Conservation (phyloP, 2,329 filamentous ascomycete species). For the Colletotrichum incanum region DNA sequence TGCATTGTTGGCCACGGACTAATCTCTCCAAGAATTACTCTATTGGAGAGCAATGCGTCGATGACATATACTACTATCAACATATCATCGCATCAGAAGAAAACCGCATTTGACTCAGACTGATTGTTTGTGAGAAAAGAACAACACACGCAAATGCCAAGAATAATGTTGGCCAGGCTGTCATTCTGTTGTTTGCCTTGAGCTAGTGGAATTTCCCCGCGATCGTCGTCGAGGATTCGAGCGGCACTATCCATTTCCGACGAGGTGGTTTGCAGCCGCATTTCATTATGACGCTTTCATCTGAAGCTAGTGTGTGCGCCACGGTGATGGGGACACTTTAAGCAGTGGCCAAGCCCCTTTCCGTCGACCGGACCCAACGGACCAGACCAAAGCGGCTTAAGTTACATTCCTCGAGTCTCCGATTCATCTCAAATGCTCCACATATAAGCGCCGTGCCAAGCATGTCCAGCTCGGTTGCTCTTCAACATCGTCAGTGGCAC, state of each 20-base stretch:
- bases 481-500: conserved; percentile 37
- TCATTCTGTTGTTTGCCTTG: neutral
- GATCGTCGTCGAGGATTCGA: neutral
- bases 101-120: neutral
- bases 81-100: neutral
- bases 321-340: neutral
- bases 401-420: neutral
- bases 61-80: neutral
- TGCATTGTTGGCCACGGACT: neutral
- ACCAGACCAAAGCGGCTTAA: neutral
- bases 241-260: conserved; percentile 6
- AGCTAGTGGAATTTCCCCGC: neutral
- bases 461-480: conserved; percentile 8
- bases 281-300: conserved; percentile 20
- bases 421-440: neutral
- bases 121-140: neutral
- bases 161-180: neutral
- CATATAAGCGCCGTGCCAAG: conserved; percentile 33
- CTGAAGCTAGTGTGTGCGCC: conserved; percentile 3
- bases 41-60: neutral
- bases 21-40: neutral
- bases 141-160: neutral
- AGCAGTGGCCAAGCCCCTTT: neutral
- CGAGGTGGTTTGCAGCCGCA: neutral
- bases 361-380: neutral